Conservation (phyloP, 2,329 filamentous ascomycete genomes). For the Dothiorella sarmentorum region DNA sequence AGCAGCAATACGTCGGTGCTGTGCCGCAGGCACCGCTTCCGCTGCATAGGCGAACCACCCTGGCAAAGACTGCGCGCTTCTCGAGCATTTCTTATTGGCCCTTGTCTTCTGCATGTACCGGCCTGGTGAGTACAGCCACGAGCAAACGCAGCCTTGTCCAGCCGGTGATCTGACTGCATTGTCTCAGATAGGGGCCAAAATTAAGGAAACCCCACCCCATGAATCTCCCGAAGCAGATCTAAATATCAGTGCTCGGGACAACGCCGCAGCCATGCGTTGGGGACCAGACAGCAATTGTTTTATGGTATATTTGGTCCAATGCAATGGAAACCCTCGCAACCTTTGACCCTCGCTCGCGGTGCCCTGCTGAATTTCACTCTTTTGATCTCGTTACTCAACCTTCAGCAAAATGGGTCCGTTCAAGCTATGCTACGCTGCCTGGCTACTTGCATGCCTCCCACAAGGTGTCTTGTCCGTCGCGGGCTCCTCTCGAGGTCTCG, state of each 20-base stretch:
- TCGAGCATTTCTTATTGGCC: background rate
- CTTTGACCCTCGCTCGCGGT: slow-evolving; percentile 22
- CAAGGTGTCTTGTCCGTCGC: slow-evolving; percentile 20
- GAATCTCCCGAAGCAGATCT: slow-evolving; percentile 15
- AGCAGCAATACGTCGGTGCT: background rate
- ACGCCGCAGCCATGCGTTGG: slow-evolving; percentile 1
- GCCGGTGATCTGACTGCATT: background rate
- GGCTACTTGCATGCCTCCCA: slow-evolving; percentile 3
- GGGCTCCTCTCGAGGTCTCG: background rate
- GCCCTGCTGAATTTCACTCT: slow-evolving; percentile 23
- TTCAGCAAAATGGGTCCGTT: background rate
- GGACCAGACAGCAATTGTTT: background rate
- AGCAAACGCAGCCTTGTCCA: background rate
- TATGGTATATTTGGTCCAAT: slow-evolving; percentile 7
- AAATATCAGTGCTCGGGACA: slow-evolving; percentile 7
- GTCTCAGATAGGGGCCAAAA: slow-evolving; percentile 16
- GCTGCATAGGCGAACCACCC: too few species aligned
- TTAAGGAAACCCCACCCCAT: slow-evolving; percentile 9
- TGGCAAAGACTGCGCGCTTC: background rate
- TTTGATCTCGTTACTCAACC: background rate
- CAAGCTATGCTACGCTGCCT: background rate
- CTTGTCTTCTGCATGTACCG: background rate
- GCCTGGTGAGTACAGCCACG: background rate
- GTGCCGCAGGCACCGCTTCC: background rate
- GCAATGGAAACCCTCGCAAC: slow-evolving; percentile 22